Evolutionary conservation across 352 stramenopile genomes (phyloP).

Genomic region (Phytophthora foliorum): DNA sequence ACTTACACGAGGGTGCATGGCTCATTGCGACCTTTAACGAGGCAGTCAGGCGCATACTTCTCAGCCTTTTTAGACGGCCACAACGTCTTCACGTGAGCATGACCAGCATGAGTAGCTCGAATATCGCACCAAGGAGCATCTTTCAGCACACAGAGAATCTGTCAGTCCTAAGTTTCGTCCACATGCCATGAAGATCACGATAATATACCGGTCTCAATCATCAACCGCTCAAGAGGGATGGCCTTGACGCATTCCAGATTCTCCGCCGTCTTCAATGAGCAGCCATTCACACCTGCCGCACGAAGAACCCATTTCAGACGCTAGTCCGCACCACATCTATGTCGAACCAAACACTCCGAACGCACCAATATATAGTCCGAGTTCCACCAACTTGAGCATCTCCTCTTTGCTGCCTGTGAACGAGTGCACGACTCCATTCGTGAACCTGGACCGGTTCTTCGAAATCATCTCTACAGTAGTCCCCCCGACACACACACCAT

Average conservation of each 20-base stretch:
- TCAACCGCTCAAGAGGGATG: slow-evolving; percentile 93
- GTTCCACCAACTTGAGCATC: slow-evolving; percentile 90
- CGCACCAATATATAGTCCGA: slow-evolving; percentile 96
- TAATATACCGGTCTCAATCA: slow-evolving; percentile 93
- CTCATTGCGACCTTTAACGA: slow-evolving; percentile 97
- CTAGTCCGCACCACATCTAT: neutral
- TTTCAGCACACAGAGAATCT: slow-evolving; percentile 50
- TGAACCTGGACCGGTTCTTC: slow-evolving; percentile 74
- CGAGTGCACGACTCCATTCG: slow-evolving; percentile 95
- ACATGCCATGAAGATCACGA: neutral
- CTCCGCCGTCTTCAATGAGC: slow-evolving; percentile 95
- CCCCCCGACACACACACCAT: neutral
- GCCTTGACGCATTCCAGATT: slow-evolving; percentile 93
- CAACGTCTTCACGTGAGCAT: slow-evolving; percentile 87
- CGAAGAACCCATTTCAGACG: neutral
- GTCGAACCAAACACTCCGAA: neutral
- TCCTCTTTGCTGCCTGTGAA: slow-evolving; percentile 96
- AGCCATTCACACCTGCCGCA: slow-evolving; percentile 93
- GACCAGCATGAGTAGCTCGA: slow-evolving; percentile 93
- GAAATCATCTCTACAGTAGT: slow-evolving; percentile 68
- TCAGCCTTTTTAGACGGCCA: slow-evolving; percentile 95
- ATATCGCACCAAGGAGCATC: slow-evolving; percentile 98
- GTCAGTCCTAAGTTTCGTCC: neutral
- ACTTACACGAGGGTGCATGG: slow-evolving; percentile 96
- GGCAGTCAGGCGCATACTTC: slow-evolving; percentile 86